phyloP scores from a whole-genome alignment of 805 yeast genomes.

The Spathaspora passalidarum region DNA sequence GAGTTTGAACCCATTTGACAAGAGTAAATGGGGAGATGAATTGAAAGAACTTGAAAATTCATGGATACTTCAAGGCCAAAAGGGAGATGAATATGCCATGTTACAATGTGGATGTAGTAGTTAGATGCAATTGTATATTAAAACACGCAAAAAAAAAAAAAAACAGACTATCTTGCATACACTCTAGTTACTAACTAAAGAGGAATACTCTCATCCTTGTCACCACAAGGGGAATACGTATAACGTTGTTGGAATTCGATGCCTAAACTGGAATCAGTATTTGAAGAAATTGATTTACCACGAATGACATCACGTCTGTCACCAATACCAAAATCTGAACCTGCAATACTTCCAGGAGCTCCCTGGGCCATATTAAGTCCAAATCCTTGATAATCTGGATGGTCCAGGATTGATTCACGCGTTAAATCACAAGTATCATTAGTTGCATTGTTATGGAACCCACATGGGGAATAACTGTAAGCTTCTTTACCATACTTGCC shows the following conservation, averaged over 20 bases:
- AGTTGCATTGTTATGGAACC: not conserved
- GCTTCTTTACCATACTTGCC: not conserved
- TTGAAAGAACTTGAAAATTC: conserved; percentile 53
- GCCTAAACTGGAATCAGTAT: conserved; percentile 2
- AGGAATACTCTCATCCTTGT: not conserved
- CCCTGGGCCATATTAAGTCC: not conserved
- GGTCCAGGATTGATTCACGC: not conserved
- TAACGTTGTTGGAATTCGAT: not conserved
- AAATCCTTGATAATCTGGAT: conserved; percentile 3
- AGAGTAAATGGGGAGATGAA: conserved; percentile 63
- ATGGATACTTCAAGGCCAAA: conserved; percentile 53
- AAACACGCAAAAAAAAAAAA: too few species aligned
- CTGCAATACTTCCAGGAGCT: conserved; percentile 1
- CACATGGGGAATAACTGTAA: not conserved
- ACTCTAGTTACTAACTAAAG: not conserved
- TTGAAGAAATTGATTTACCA: conserved; percentile 1
- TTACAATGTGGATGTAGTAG: conserved; percentile 73
- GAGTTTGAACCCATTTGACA: conserved; percentile 74
- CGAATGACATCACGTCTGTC: not conserved
- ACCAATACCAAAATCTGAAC: not conserved
- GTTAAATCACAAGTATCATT: conserved; percentile 1
- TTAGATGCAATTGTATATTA: conserved; percentile 9
- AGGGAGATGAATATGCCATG: conserved; percentile 55
- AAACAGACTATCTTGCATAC: not conserved
- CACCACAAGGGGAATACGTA: not conserved